Base-by-base conservation (phyloP, 345 rosid genomes). In the Isatis tinctoria region DNA sequence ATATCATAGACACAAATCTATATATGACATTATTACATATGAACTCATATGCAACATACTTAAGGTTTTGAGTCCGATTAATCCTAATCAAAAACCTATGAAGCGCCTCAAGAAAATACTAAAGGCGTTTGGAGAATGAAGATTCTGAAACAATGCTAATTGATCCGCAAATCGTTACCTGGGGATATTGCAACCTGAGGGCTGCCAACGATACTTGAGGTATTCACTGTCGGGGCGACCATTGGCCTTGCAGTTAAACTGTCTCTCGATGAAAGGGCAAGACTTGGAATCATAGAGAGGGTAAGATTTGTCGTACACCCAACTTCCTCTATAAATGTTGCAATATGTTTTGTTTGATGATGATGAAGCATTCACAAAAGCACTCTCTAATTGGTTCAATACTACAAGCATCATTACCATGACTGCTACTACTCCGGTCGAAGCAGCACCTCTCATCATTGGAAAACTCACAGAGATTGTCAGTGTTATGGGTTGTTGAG, bases 131-230 rank as follows among this genome's bases (percentile, higher is more conserved):
- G 6, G 27, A 16, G 40, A 17, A 20, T 9, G 26, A 44, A 4
- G 40, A 28, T 63, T 43, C 16, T 4, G 22, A 63, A 51, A 67
- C 35, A 26, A 67, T n/a, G 35, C 16, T 52, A 52, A 1, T 10
- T 16, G 60, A 5, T 65, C 17, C 16, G n/a, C 22, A 28, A 63
- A 28, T 16, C 14, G 45, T 1, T 40, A 91, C 97, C 91, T 81
- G 14, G 87, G 83, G 51, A 89, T 61, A 69, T 73, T 69, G 74
- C 92, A 87, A 45, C 65, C 63, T 33, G 18, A 35, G 10, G 91
- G 95, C 54, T 87, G 84, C 97, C 97, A 91, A 40, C 87, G 73
- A 48, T 82, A 91, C 51, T 79, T 82, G 57, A 91, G 92, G 72
- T 91, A 87, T 11, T 49, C 65, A 10, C 7, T 60, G 81, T 91